A percentile compares a stretch with the other conserved stretches of the same genome.
phyloP scores from a whole-genome alignment of 2,329 filamentous ascomycete species.

The Periglandula ipomoeae region DNA sequence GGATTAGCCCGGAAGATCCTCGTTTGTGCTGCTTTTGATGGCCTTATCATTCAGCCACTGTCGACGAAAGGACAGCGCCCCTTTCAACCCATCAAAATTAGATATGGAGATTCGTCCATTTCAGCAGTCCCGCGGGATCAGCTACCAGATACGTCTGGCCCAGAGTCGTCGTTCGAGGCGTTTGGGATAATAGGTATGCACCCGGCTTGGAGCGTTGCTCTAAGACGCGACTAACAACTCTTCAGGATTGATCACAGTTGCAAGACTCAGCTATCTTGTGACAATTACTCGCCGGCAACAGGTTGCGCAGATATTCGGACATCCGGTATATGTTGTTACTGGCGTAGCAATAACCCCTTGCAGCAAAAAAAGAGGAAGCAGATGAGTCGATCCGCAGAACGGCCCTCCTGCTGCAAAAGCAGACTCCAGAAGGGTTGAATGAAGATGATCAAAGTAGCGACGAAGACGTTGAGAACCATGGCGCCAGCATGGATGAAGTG shows the following conservation, averaged over 20 bases:
- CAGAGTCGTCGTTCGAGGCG: conserved; percentile 46
- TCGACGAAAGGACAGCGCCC: conserved; percentile 49
- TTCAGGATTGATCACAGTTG: conserved; percentile 73
- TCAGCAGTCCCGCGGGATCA: conserved; percentile 36
- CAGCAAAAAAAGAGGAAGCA: conserved; percentile 65
- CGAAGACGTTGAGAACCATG: conserved; percentile 31
- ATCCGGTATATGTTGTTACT: conserved; percentile 76
- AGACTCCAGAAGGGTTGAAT: conserved; percentile 29
- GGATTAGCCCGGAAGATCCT: conserved; percentile 69
- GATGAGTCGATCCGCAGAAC: conserved; percentile 60
- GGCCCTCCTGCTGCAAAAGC: conserved; percentile 29
- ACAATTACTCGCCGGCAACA: conserved; percentile 80
- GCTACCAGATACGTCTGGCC: conserved; percentile 32
- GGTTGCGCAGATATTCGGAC: conserved; percentile 77
- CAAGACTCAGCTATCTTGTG: conserved; percentile 73
- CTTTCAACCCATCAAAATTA: conserved; percentile 54
- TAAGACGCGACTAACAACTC: conserved; percentile 1
- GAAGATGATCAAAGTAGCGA: conserved; percentile 38
- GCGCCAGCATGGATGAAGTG: conserved; percentile 31
- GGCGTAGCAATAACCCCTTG: conserved; percentile 88
- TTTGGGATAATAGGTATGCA: conserved; percentile 47
- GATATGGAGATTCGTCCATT: conserved; percentile 53
- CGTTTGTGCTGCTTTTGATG: conserved; percentile 73
- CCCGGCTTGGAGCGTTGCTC: conserved; percentile 12
- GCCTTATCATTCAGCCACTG: conserved; percentile 69